Evolutionary conservation across 257 asterid species (phyloP).

Genomic region (Gentiana dahurica): DNA sequence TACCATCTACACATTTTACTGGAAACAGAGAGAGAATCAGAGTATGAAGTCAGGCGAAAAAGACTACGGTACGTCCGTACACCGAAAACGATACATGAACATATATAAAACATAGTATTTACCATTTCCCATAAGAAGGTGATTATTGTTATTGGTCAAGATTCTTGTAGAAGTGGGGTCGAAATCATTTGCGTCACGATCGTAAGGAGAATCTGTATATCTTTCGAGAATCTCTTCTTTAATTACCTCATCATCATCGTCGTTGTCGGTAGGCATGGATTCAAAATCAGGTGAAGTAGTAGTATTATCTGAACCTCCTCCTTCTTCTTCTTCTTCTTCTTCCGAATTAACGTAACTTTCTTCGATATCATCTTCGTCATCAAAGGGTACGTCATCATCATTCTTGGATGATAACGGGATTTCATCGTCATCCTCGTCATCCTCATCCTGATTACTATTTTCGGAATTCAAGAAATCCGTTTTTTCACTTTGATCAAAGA

Average conservation of each 20-base stretch:
- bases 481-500: constrained; percentile 7
- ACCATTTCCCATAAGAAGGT: constrained; percentile 12
- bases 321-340: background rate
- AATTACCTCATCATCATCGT: constrained; percentile 16
- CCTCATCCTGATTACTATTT: background rate
- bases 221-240: constrained; percentile 29
- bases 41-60: too few species aligned
- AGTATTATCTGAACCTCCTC: constrained; percentile 21
- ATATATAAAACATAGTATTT: background rate
- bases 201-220: constrained; percentile 31
- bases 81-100: too few species aligned
- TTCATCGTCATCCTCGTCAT: constrained; percentile 1
- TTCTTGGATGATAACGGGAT: background rate
- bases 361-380: constrained; percentile 1
- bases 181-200: constrained; percentile 17
- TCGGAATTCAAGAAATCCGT: constrained; percentile 2
- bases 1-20: constrained; percentile 12
- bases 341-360: constrained; percentile 14
- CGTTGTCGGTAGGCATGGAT: constrained; percentile 6
- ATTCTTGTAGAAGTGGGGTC: constrained; percentile 35
- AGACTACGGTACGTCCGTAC: too few species aligned
- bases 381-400: background rate
- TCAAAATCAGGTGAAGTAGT: constrained; percentile 40
- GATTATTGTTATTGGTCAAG: constrained; percentile 7
- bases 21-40: background rate